Evolutionary conservation across 140 eudicot species (phyloP).

Genomic region (Ambrosia hybrid): DNA sequence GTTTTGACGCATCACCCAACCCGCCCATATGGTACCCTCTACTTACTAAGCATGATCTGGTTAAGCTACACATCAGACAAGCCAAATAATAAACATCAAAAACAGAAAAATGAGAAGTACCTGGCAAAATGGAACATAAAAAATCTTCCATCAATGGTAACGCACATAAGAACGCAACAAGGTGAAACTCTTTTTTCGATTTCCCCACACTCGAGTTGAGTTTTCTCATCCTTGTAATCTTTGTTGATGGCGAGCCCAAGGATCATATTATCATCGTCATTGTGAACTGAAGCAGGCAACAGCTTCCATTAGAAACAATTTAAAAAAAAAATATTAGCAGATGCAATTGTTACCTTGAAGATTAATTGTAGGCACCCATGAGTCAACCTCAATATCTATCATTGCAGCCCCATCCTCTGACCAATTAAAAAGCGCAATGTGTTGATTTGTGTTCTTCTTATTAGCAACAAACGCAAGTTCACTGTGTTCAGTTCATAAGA

Average conservation of each 20-base stretch:
- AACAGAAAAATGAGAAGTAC: conserved; percentile 36
- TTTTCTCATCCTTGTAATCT: conserved; percentile 53
- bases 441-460: conserved; percentile 62
- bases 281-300: conserved; percentile 50
- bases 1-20: conserved; percentile 11
- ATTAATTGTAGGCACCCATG: conserved; percentile 65
- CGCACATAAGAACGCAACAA: conserved; percentile 73
- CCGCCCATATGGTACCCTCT: not conserved
- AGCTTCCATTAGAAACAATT: conserved; percentile 5
- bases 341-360: conserved; percentile 59
- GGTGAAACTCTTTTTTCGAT: conserved; percentile 75
- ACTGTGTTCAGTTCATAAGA: conserved; percentile 42
- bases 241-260: conserved; percentile 66
- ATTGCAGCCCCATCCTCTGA: conserved; percentile 49
- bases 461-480: conserved; percentile 71
- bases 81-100: not conserved
- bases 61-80: conserved; percentile 21
- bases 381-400: conserved; percentile 62
- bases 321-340: not conserved
- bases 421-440: conserved; percentile 70
- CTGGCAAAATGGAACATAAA: conserved; percentile 73
- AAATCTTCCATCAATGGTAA: conserved; percentile 81
- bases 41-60: not conserved
- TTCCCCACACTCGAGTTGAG: conserved; percentile 55
- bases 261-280: conserved; percentile 79